A percentile compares a stretch with the other conserved stretches of the same genome.
These are phyloP conservation scores for Fusarium compactum DNA, from an alignment of 2,329 filamentous ascomycete genomes.

Conservation along the genomic window DNA sequence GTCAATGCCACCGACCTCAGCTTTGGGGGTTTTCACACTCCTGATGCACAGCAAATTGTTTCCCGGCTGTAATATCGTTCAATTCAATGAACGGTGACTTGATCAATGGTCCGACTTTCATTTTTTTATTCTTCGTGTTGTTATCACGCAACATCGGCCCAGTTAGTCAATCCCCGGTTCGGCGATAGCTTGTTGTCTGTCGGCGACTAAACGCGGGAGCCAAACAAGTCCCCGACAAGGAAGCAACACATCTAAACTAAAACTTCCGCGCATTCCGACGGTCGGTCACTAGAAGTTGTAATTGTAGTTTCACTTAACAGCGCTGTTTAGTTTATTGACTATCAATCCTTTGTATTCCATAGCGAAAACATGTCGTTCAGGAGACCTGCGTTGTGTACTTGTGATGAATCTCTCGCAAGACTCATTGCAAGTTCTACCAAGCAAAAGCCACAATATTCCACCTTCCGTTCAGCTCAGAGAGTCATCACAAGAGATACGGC, in stretches of 20 bases:
- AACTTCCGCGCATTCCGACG: neutral
- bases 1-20: too few relatives aligned
- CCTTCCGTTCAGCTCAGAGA: neutral
- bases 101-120: too few relatives aligned
- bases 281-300: constrained; percentile 4
- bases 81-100: too few relatives aligned
- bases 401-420: neutral
- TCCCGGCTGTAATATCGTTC: too few relatives aligned
- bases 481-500: accelerated
- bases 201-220: constrained; percentile 7
- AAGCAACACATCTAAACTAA: neutral
- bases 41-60: too few relatives aligned
- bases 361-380: neutral
- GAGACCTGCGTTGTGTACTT: neutral
- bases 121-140: too few relatives aligned
- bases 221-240: constrained; percentile 13
- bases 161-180: constrained; percentile 4
- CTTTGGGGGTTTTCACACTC: too few relatives aligned
- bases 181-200: neutral
- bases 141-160: too few relatives aligned
- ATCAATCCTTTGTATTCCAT: neutral
- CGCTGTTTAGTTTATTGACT: neutral
- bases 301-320: accelerated
- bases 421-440: too few relatives aligned
- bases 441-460: neutral